phyloP scores from a whole-genome alignment of 345 rosid species.

The Eucalyptus globulus region DNA sequence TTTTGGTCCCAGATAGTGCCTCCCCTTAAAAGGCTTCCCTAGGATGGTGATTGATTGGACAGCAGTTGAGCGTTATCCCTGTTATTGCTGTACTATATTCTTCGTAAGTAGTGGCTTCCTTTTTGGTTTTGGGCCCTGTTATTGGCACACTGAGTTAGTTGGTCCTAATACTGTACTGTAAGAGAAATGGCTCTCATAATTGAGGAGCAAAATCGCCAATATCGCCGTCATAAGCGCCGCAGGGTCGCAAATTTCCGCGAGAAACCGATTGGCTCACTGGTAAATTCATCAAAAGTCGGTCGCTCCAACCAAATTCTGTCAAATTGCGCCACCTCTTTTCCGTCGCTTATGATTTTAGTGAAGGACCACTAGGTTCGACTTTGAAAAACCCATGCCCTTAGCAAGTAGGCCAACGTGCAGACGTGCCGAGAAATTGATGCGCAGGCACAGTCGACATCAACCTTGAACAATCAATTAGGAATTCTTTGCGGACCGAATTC shows the following conservation, averaged over 20 bases:
- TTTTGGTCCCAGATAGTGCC: not conserved
- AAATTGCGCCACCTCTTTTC: not conserved
- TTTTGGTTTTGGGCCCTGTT: not conserved
- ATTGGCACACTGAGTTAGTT: not conserved
- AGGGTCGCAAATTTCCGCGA: not conserved
- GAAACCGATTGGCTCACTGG: not conserved
- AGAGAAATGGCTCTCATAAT: not conserved
- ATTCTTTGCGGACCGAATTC: not conserved
- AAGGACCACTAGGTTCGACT: not conserved
- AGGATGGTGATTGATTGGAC: not conserved
- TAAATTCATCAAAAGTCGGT: not conserved
- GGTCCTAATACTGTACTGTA: not conserved
- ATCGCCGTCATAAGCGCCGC: not conserved
- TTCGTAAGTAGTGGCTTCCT: not conserved
- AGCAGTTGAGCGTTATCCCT: not conserved
- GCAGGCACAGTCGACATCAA: not conserved
- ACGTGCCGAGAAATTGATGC: not conserved
- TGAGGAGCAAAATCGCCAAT: not conserved
- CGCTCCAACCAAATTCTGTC: not conserved
- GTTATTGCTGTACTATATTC: not conserved
- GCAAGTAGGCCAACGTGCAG: not conserved
- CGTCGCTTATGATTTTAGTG: not conserved
- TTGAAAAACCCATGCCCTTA: not conserved
- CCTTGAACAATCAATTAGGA: not conserved
- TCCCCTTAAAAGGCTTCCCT: not conserved